Conservation (phyloP, 495 filamentous ascomycete species). For the Podospora conica region DNA sequence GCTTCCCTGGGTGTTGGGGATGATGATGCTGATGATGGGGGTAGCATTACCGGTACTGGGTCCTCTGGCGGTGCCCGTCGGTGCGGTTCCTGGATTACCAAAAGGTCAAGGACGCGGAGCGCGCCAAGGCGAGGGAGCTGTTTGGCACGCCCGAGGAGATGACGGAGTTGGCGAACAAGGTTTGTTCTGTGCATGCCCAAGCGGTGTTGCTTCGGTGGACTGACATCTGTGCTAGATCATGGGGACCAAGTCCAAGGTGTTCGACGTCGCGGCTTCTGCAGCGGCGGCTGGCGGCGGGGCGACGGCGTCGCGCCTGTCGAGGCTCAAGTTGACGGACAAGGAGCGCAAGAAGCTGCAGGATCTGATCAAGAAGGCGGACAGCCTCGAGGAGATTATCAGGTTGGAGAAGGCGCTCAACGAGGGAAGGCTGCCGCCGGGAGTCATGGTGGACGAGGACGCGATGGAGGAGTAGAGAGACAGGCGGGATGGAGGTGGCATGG, state of each 20-base stretch:
- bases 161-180: slow-evolving; percentile 62
- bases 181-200: not conserved
- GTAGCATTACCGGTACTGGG: slow-evolving; percentile 87
- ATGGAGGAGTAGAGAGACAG: slow-evolving; percentile 48
- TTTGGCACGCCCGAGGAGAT: slow-evolving; percentile 76
- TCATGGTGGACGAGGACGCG: slow-evolving; percentile 41
- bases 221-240: slow-evolving; percentile 58
- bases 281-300: slow-evolving; percentile 34
- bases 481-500: not conserved
- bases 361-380: slow-evolving; percentile 67
- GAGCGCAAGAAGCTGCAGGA: slow-evolving; percentile 61
- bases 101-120: slow-evolving; percentile 83
- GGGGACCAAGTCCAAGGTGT: slow-evolving; percentile 77
- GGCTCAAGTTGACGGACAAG: slow-evolving; percentile 56
- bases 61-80: slow-evolving; percentile 77
- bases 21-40: slow-evolving; percentile 3
- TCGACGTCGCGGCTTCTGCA: slow-evolving; percentile 52
- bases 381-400: slow-evolving; percentile 73
- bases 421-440: slow-evolving; percentile 69
- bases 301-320: slow-evolving; percentile 57
- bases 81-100: slow-evolving; percentile 91
- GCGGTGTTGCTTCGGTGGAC: not conserved
- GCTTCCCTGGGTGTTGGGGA: not conserved
- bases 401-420: slow-evolving; percentile 83
- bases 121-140: slow-evolving; percentile 63